Percentiles rank a stretch among this genome's conserved stretches.
Conservation (phyloP, 2,329 filamentous ascomycete genomes). For the Ceratocystis destructans region DNA sequence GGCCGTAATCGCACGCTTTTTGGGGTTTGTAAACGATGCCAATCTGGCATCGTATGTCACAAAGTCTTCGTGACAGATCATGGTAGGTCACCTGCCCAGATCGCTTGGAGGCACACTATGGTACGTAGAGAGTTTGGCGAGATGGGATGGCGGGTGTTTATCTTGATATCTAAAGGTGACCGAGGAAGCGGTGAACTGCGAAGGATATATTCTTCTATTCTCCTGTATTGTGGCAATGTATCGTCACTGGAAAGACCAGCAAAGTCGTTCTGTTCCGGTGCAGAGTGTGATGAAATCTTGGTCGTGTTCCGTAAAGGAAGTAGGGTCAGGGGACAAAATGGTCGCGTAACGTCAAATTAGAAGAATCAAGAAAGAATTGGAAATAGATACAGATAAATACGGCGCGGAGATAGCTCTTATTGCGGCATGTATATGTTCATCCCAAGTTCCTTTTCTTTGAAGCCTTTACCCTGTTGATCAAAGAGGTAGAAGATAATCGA, state of each 20-base stretch:
- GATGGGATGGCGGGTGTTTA: not conserved
- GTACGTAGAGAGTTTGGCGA: not conserved
- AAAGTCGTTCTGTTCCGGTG: not conserved
- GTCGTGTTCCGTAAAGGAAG: not conserved
- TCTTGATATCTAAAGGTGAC: not conserved
- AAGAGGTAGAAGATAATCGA: not conserved
- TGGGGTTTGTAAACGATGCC: slow-evolving; percentile 58
- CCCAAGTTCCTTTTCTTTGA: not conserved
- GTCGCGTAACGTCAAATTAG: not conserved
- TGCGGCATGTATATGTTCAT: not conserved
- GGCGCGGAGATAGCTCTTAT: not conserved
- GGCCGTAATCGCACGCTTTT: slow-evolving; percentile 56
- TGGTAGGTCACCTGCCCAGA: not conserved
- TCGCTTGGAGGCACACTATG: not conserved
- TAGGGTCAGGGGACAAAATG: not conserved
- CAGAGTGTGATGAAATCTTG: not conserved
- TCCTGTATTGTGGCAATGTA: not conserved
- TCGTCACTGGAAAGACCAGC: not conserved
- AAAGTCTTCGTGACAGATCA: slow-evolving; percentile 31
- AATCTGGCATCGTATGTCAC: slow-evolving; percentile 62
- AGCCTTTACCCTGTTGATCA: not conserved
- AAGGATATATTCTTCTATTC: not conserved
- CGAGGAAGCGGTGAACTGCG: not conserved
- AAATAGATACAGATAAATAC: slow-evolving; percentile 3
- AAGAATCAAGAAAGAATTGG: not conserved